These are phyloP conservation scores for Omphalotus guepiniiformis DNA, from an alignment of 768 basidiomycete species.

Conservation along the genomic window DNA sequence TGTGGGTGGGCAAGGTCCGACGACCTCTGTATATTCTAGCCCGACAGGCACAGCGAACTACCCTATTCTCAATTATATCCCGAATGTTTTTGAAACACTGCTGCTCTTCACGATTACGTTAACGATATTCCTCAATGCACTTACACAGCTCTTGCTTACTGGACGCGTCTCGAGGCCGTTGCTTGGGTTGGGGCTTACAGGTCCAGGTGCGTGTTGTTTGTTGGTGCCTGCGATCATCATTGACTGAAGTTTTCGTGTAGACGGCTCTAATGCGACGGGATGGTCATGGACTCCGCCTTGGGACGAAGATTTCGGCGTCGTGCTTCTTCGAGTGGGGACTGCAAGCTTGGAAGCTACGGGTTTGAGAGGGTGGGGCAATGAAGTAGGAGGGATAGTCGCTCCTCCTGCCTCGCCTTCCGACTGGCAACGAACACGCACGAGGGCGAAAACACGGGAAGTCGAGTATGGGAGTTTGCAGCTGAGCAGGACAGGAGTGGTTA, in stretches of 20 bases:
- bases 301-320: conserved; percentile 73
- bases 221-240: too few relatives aligned
- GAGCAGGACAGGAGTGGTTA: conserved; percentile 35
- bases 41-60: conserved; percentile 28
- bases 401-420: too few relatives aligned
- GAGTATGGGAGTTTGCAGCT: conserved; percentile 35
- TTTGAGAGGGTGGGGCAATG: conserved; percentile 68
- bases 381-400: conserved; percentile 52
- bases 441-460: too few relatives aligned
- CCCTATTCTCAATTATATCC: conserved; percentile 71
- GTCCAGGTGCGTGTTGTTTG: too few relatives aligned
- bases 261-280: too few relatives aligned
- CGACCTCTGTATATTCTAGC: neutral
- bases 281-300: conserved; percentile 38
- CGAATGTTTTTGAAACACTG: conserved; percentile 65
- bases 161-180: conserved; percentile 56
- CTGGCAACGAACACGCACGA: too few relatives aligned
- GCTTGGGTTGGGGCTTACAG: conserved; percentile 54
- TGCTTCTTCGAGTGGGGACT: conserved; percentile 66
- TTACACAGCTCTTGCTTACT: conserved; percentile 64
- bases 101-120: conserved; percentile 54
- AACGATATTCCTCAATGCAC: conserved; percentile 54
- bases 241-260: too few relatives aligned
- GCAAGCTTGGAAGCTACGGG: conserved; percentile 75
- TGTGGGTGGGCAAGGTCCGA: neutral